Percentiles rank a stretch among this genome's conserved stretches.
Evolutionary conservation across 164 flowering plant species (phyloP).

Genomic region (Taxillus chinensis): DNA sequence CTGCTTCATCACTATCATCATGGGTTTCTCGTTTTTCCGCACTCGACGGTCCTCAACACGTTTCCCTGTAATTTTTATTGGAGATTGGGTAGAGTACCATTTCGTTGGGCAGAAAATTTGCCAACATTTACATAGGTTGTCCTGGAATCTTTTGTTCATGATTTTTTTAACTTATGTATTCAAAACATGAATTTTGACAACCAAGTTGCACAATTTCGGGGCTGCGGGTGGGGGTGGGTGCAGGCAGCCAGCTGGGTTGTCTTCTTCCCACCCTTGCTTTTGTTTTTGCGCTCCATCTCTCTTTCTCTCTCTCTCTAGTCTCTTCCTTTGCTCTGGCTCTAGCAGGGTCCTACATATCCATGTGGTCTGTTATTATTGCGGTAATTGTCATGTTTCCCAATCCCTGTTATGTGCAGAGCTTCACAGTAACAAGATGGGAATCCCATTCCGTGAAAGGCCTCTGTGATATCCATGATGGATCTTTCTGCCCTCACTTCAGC

Average conservation of each 20-base stretch:
- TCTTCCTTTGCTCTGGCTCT: conserved; percentile 7
- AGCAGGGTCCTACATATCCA: conserved; percentile 34
- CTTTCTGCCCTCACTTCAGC: background rate
- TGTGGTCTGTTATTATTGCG: conserved; percentile 21
- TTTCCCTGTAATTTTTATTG: background rate
- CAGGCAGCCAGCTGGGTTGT: conserved; percentile 17
- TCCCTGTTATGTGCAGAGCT: conserved; percentile 21
- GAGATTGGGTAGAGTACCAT: background rate
- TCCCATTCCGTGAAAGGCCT: conserved; percentile 4
- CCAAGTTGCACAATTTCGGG: conserved; percentile 22
- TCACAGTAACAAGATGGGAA: conserved; percentile 12
- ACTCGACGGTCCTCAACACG: background rate
- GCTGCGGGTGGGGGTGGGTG: conserved; percentile 19
- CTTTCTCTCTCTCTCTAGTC: conserved; percentile 11
- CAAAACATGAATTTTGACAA: conserved; percentile 16
- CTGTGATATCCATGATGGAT: background rate
- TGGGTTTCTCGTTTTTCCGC: no score
- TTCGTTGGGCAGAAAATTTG: background rate
- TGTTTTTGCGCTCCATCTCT: background rate
- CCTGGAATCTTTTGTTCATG: conserved; percentile 1
- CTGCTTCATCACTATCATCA: no score
- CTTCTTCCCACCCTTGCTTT: conserved; percentile 20
- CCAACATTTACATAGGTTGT: background rate
- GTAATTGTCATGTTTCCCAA: conserved; percentile 12
- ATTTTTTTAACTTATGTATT: background rate